Evolutionary conservation across 2,329 filamentous ascomycete genomes (phyloP), one percentile per base, ranked within the genome.

Genomic region (Madurella fahalii): DNA sequence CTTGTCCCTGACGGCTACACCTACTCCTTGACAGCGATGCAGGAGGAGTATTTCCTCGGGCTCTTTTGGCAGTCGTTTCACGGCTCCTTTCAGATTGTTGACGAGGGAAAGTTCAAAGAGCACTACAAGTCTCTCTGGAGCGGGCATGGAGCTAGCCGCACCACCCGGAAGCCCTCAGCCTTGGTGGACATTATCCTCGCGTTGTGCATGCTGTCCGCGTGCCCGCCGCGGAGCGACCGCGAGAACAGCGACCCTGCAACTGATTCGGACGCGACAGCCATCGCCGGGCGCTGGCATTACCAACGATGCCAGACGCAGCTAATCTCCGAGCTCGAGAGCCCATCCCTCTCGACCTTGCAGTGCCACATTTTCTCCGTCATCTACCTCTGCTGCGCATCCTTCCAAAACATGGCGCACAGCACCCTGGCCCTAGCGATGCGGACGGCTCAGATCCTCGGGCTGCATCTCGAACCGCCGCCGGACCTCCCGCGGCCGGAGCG

Each of bases 161-260:
- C 4, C 9, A 54, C 50, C 7, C 69, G 78, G 7, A 72, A 71
- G 50, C 68, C 72, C 2, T 81, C 77, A 2, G 71, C 78, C 1
- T 67, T 81, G 0, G 74, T 78, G 1, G 79, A 81, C 54, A 79
- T 81, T 20, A 65, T 80, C 34, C 63, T 81, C 15, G 78, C 78
- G 0, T 53, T 81, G 9, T 77, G 74, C 56, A 75, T 81, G 68
- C 78, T 81, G 62, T 74, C 75, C 40, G 72, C 72, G 15, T 59
- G 63, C 50, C 61, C 69, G 49, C 61, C 17, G 18, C 52, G 34
- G 13, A 34, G 25, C 7, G 25, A 25, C 7, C 25, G 25, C 7
- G 7, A 7, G 4, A 42, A 56, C 47, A 40, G 37, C 58, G 25
- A 30, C 55, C 41, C 49, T 56, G 4, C 9, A 37, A 11, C 34